Evolutionary conservation across 169 alveolate species (phyloP).

Genomic region (Perkinsus marinus): DNA sequence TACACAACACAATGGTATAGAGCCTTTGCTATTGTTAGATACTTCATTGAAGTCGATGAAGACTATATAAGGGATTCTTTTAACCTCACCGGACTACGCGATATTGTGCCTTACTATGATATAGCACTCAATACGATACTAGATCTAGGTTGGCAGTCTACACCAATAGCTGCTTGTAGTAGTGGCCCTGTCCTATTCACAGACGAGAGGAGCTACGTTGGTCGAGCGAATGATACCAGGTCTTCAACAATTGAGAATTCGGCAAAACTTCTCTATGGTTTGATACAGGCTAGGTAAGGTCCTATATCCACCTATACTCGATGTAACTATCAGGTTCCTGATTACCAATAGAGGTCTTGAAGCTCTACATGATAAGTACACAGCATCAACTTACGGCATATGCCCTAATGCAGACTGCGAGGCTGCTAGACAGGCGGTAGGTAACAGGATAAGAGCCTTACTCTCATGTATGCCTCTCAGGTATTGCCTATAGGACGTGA

Average conservation of each 20-base stretch:
- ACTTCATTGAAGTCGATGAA: conserved; percentile 41
- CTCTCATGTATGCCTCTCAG: neutral
- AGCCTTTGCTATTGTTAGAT: neutral
- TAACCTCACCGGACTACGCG: conserved; percentile 28
- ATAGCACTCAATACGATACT: conserved; percentile 32
- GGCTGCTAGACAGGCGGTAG: neutral
- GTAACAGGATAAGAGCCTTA: neutral
- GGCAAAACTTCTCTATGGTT: conserved; percentile 21
- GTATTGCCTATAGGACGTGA: conserved; percentile 54
- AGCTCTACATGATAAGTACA: conserved; percentile 31
- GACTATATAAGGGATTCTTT: conserved; percentile 39
- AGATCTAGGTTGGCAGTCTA: neutral
- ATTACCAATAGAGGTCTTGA: neutral
- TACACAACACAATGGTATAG: no score
- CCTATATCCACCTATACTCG: neutral
- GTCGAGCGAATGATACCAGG: neutral
- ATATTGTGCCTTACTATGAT: conserved; percentile 12
- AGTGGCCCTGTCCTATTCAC: neutral
- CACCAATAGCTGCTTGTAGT: neutral
- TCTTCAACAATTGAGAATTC: neutral
- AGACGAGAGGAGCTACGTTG: neutral
- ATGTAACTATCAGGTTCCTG: neutral
- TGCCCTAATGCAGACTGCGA: conserved; percentile 52
- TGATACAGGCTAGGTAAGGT: conserved; percentile 29
- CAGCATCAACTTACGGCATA: conserved; percentile 43